These are phyloP conservation scores for Tolypocladium pustulatum DNA, from an alignment of 2,329 filamentous ascomycete genomes.

Conservation along the genomic window DNA sequence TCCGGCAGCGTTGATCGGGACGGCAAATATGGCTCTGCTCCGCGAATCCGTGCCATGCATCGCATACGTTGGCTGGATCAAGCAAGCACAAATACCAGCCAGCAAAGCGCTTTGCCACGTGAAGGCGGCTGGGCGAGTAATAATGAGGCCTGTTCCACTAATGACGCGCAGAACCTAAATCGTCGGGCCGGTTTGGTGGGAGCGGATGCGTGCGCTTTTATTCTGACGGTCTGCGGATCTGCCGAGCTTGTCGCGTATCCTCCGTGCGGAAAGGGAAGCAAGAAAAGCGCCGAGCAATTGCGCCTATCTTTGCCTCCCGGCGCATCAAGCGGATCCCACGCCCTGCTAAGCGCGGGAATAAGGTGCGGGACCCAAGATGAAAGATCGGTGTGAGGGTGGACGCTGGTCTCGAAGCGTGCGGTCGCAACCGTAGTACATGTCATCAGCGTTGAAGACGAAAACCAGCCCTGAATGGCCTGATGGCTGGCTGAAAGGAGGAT, in stretches of 20 bases:
- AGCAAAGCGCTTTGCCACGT: neutral
- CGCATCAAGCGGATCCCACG: neutral
- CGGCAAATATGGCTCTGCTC: neutral
- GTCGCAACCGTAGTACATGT: neutral
- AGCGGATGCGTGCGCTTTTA: neutral
- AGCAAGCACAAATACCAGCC: neutral
- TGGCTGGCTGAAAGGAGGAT: neutral
- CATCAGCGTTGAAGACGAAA: neutral
- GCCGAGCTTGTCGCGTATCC: neutral
- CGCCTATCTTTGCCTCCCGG: neutral
- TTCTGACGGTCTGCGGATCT: neutral
- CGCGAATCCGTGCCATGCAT: neutral
- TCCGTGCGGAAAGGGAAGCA: neutral
- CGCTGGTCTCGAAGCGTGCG: neutral
- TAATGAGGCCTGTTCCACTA: too few species aligned
- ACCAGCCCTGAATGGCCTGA: neutral
- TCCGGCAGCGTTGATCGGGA: neutral
- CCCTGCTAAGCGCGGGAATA: neutral
- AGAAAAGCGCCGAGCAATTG: conserved; percentile 8
- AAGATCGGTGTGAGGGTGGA: neutral
- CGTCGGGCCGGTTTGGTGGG: neutral
- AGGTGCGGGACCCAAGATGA: neutral
- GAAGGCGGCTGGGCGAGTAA: neutral
- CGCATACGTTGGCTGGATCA: neutral
- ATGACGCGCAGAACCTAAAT: neutral